Evolutionary conservation across 2,329 filamentous ascomycete genomes (phyloP).

Genomic region (Apiospora pterosperma): DNA sequence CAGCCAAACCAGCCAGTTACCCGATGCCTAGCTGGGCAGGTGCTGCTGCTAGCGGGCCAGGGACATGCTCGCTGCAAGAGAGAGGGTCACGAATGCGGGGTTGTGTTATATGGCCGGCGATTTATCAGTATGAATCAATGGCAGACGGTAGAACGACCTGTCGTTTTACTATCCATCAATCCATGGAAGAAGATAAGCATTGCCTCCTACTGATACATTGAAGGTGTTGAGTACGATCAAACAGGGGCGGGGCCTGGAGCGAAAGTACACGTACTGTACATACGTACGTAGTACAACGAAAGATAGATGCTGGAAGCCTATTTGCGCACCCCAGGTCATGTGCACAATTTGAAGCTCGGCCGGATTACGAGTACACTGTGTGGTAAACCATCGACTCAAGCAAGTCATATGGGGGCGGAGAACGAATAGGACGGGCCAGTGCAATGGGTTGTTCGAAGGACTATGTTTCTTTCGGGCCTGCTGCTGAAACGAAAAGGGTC

Average conservation of each 20-base stretch:
- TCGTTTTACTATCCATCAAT: neutral
- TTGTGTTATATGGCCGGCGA: neutral
- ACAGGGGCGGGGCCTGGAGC: neutral
- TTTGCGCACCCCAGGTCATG: neutral
- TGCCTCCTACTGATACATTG: too few relatives aligned
- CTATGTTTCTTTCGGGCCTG: neutral
- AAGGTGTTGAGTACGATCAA: neutral
- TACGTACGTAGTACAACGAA: too few relatives aligned
- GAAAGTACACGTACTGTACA: too few relatives aligned
- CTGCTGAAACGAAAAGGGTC: neutral
- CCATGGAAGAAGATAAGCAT: neutral
- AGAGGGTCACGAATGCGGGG: too few relatives aligned
- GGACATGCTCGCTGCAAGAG: neutral
- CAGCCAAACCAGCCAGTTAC: neutral
- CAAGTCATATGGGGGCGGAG: neutral
- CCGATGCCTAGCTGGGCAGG: slow-evolving; percentile 1
- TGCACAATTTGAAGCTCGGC: neutral
- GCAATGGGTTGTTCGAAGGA: neutral
- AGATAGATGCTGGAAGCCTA: neutral
- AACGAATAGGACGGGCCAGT: neutral
- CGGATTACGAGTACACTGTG: neutral
- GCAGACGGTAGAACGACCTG: neutral
- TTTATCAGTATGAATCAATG: too few relatives aligned
- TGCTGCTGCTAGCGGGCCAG: neutral
- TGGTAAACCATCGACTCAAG: neutral